Evolutionary conservation across 2,329 filamentous ascomycete genomes (phyloP), one percentile per base, ranked within the genome.

Genomic region (Ceratocystis eucalypticola): DNA sequence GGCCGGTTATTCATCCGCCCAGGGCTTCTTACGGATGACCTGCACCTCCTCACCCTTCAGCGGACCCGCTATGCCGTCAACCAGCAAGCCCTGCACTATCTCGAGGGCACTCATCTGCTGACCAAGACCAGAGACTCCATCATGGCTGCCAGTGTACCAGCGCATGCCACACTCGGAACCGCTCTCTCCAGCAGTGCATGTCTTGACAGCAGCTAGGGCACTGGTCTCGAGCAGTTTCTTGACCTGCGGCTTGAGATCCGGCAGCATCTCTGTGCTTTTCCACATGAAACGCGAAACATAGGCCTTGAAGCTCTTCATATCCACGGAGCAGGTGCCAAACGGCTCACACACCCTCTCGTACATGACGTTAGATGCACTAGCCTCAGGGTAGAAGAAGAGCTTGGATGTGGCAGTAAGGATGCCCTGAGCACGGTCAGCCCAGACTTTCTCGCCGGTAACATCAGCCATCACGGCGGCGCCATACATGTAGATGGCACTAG

Each of bases 251-350:
- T 75, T 74, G 22, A 85, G 80, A 22, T 79, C 79, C 8, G 85
- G 83, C 67, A 84, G 77, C 75, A 86, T 77, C 63, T 80, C 72
- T 44, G 82, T 78, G 2, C 83, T 79, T 59, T 80, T 78, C 75
- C 80, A 86, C 76, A 87, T 81, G 76, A 85, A 87, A 65, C 85
- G 83, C 30, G 84, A 78, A 37, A 88, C 77, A 72, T 85, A 87
- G 55, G 80, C 85, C 75, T 89, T 90, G 80, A 86, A 88, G 7
- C 82, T 84, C 70, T 80, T 81, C 79, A 86, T 84, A 74, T 88
- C 86, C 63, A 75, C 78, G 72, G 84, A 82, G 74, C 87, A 90
- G 0, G 72, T 77, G 64, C 76, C 75, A 67, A 77, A 74, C 2
- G 74, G 75, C 73, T 89, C 87, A 76, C 87, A 89, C n/a, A 83